Base-by-base conservation (phyloP, 2,329 filamentous ascomycete genomes). In the Orbilia javanica region DNA sequence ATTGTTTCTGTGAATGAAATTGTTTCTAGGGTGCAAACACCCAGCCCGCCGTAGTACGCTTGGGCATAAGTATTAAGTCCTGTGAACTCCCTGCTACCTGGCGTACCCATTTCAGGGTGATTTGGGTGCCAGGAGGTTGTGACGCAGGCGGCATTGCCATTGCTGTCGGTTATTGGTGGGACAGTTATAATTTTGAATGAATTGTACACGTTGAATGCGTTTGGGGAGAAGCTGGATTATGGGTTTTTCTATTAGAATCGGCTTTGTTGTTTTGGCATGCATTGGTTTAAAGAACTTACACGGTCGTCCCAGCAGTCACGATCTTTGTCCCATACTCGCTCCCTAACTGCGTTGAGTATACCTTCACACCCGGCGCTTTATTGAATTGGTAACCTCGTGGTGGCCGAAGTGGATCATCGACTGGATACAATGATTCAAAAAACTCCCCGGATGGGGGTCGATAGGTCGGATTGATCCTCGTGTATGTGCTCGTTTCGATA, bases 61-160 rank as follows among this genome's bases (percentile, higher is more conserved):
- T 70, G 67, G 0, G 55, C 67, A 11, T 63, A 42, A 25, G 67
- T 52, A 22, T 70, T 70, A 3, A 70, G 48, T 10, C 53, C 53
- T 5, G 67, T 70, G 44, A 70, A 70, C 3, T 8, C 53, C 22
- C 67, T 52, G 25, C 22, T 20, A 20, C 29, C 18, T 11, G n/a
- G 15, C 3, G n/a, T 10, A 11, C 34, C 34, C 20, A 25, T 13
- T 4, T 20, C 25, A 7, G 60, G 60, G 18, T 31, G 3, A 5
- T 63, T 20, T n/a, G 18, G 25, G 18, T 60, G 22, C 29, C 18
- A 36, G 39, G 66, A 69, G 15, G 4, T 6, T 10, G 66, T 69
- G n/a, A 31, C 66, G 27, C 66, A 69, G 25, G 10, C 66, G 18
- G 39, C n/a, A 39, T 63, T 62, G 1, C 53, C 67, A 7, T 52